These are phyloP conservation scores for Teratosphaeria gauchensis DNA, from an alignment of 2,329 filamentous ascomycete species.

Conservation along the genomic window DNA sequence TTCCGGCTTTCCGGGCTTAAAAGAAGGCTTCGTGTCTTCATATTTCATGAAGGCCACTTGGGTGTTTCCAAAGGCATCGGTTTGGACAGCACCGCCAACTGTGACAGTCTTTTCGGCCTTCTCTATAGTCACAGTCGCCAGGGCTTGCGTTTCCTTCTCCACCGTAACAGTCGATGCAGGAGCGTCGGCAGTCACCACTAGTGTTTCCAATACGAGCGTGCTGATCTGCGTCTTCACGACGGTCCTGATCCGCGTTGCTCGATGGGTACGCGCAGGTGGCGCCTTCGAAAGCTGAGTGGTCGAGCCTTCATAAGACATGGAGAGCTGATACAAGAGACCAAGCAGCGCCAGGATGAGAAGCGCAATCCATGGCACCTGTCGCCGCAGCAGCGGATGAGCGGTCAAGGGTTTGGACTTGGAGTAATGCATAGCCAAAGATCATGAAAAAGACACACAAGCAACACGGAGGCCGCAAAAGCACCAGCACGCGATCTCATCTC, in stretches of 20 bases:
- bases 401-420: neutral
- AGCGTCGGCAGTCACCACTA: neutral
- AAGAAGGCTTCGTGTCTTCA: neutral
- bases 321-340: neutral
- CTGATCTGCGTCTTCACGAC: neutral
- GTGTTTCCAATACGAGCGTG: neutral
- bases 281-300: neutral
- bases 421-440: neutral
- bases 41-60: neutral
- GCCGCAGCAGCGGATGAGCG: neutral
- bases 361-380: neutral
- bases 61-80: neutral
- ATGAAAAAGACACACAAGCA: neutral
- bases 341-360: neutral
- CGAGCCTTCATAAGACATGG: neutral
- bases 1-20: neutral
- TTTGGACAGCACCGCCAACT: neutral
- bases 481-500: neutral
- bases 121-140: neutral
- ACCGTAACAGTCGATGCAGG: neutral
- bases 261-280: neutral
- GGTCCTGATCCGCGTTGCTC: neutral
- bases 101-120: neutral
- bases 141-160: neutral
- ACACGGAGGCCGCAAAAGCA: neutral